Percentiles rank a stretch among this genome's conserved stretches.
These are phyloP conservation scores for Coniosporium tulheliwenetii DNA, from an alignment of 2,329 filamentous ascomycete species.

Conservation along the genomic window DNA sequence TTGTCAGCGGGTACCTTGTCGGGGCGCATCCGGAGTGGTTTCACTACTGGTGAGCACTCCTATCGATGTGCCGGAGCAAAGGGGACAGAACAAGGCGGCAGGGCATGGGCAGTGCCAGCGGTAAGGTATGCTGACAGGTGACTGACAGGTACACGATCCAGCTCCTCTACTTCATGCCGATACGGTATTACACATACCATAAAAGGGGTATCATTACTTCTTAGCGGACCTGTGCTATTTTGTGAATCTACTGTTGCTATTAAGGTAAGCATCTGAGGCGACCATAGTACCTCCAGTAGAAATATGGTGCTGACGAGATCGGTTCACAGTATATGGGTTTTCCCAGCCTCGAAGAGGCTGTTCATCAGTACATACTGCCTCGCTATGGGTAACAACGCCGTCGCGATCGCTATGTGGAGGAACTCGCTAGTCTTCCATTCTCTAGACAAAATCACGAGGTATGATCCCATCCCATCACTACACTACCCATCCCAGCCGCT, in stretches of 20 bases:
- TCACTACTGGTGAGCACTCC: slow-evolving; percentile 56
- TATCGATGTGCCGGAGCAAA: no score
- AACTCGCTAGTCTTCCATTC: slow-evolving; percentile 98
- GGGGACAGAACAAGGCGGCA: no score
- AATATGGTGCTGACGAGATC: no score
- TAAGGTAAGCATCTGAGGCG: slow-evolving; percentile 17
- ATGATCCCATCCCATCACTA: slow-evolving; percentile 3
- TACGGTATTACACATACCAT: slow-evolving; percentile 83
- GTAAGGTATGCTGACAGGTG: slow-evolving; percentile 5
- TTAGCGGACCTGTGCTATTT: slow-evolving; percentile 96
- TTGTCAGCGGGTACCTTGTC: slow-evolving; percentile 87
- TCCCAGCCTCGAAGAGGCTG: slow-evolving; percentile 76
- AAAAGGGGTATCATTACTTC: slow-evolving; percentile 93
- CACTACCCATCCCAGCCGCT: background rate
- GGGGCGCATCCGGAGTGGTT: slow-evolving; percentile 75
- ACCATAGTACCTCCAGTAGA: no score
- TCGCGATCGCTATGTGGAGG: slow-evolving; percentile 97
- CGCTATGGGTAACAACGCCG: slow-evolving; percentile 89
- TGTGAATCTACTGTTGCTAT: slow-evolving; percentile 71
- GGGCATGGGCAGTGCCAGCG: no score
- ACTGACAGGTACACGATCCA: slow-evolving; percentile 40
- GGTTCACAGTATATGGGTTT: slow-evolving; percentile 59
- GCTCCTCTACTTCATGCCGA: slow-evolving; percentile 90
- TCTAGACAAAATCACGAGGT: slow-evolving; percentile 91
- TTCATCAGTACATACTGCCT: slow-evolving; percentile 88